Evolutionary conservation across 176 grass and related monocot species (phyloP).

Genomic region (Oryza meyeriana): DNA sequence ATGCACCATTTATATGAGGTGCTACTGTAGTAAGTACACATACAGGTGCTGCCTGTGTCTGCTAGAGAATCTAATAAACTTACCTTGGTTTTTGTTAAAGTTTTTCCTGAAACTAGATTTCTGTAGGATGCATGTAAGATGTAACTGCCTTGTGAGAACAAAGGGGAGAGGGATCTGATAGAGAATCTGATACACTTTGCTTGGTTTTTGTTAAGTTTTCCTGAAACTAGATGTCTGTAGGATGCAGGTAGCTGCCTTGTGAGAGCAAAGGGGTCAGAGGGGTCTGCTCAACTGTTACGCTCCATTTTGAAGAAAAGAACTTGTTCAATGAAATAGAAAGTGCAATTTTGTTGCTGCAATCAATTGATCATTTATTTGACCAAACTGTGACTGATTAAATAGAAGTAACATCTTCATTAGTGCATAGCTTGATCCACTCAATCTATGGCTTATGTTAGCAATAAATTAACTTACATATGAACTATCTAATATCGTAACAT

Average conservation of each 20-base stretch:
- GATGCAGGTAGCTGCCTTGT: slow-evolving; percentile 10
- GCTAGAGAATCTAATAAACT: slow-evolving; percentile 9
- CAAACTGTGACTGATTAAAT: background rate
- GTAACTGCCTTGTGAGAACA: too few relatives aligned
- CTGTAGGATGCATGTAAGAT: too few relatives aligned
- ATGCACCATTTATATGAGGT: background rate
- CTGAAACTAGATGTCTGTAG: background rate
- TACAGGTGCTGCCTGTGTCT: background rate
- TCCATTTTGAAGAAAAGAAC: background rate
- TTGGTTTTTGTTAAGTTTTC: background rate
- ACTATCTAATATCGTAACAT: background rate
- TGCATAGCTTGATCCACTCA: background rate
- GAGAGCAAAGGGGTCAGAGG: background rate
- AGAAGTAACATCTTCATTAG: background rate
- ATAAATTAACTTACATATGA: background rate
- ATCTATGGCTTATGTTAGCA: background rate
- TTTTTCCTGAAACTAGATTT: background rate
- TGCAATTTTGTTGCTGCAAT: background rate
- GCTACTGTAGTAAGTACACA: background rate
- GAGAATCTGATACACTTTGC: background rate
- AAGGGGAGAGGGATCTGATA: background rate
- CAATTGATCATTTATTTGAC: background rate
- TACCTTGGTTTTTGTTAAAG: background rate
- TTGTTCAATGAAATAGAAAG: background rate
- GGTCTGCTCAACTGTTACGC: background rate